Evolutionary conservation across 2,329 filamentous ascomycete genomes (phyloP).

Genomic region (Trichoderma sp.): DNA sequence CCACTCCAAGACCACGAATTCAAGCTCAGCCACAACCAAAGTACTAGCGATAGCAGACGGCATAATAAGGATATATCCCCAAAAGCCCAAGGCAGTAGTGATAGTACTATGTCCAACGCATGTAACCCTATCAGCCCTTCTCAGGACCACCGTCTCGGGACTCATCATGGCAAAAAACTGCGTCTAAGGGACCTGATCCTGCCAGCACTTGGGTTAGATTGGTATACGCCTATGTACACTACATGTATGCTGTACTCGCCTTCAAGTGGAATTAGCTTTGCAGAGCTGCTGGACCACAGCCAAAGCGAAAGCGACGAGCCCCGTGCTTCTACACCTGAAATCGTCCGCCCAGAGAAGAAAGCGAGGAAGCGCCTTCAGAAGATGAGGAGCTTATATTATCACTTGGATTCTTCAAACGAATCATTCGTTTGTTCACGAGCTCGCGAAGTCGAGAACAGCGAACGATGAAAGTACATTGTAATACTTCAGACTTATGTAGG

Average conservation of each 20-base stretch:
- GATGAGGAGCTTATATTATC: constrained; percentile 4
- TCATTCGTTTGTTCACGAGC: constrained; percentile 33
- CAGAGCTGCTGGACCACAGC: not conserved
- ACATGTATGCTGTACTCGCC: not conserved
- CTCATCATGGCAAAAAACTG: not conserved
- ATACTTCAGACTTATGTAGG: not conserved
- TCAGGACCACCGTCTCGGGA: not conserved
- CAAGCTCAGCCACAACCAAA: not conserved
- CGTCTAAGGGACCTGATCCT: not conserved
- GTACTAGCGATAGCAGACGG: not conserved
- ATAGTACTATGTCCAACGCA: not conserved
- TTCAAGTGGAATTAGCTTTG: not conserved
- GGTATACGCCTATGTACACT: not conserved
- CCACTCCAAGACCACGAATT: not conserved
- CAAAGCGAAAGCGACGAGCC: not conserved
- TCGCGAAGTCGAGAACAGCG: constrained; percentile 26
- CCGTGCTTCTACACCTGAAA: not conserved
- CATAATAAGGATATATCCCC: not conserved
- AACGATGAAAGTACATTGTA: not conserved
- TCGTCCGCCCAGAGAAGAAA: not conserved
- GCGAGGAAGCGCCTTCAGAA: constrained; percentile 8
- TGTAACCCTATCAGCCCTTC: not conserved
- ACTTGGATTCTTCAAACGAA: constrained; percentile 27
- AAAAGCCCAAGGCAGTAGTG: not conserved
- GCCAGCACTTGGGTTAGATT: not conserved